Percentiles rank a stretch among this genome's conserved stretches.
These are phyloP conservation scores for Sclerotinia glacialis DNA, from an alignment of 2,329 filamentous ascomycete species.

Conservation along the genomic window DNA sequence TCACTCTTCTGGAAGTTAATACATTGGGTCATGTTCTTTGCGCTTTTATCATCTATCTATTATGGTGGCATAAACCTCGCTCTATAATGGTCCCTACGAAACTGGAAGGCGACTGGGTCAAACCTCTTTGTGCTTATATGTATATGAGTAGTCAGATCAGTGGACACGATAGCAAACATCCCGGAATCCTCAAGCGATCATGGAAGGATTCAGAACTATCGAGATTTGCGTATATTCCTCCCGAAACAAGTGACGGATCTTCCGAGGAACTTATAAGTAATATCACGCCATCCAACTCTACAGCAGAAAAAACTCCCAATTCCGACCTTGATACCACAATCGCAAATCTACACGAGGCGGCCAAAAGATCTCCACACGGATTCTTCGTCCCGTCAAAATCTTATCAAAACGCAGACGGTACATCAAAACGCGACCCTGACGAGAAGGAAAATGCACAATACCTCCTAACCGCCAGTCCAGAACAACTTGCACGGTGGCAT, in stretches of 20 bases:
- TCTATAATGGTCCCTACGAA: constrained; percentile 21
- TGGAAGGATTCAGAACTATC: constrained; percentile 4
- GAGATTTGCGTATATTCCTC: not conserved
- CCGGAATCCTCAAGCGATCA: constrained; percentile 13
- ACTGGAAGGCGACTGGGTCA: constrained; percentile 21
- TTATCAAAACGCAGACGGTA: not conserved
- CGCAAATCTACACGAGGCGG: not conserved
- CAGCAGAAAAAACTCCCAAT: not conserved
- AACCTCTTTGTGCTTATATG: constrained; percentile 23
- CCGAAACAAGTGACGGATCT: not conserved
- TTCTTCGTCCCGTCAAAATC: not conserved
- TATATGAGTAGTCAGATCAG: constrained; percentile 25
- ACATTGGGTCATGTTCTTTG: constrained; percentile 32
- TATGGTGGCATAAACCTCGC: constrained; percentile 26
- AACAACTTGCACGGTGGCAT: constrained; percentile 12
- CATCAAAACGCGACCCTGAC: not conserved
- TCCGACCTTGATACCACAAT: not conserved
- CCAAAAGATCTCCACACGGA: not conserved
- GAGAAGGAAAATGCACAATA: not conserved
- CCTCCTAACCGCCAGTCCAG: not conserved
- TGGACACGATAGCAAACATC: constrained; percentile 32
- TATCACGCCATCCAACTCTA: not conserved
- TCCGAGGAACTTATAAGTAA: not conserved
- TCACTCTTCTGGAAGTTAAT: constrained; percentile 35
- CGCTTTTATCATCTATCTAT: constrained; percentile 23